Conservation (phyloP, 495 filamentous ascomycete genomes). For the Aspergillus diversus region DNA sequence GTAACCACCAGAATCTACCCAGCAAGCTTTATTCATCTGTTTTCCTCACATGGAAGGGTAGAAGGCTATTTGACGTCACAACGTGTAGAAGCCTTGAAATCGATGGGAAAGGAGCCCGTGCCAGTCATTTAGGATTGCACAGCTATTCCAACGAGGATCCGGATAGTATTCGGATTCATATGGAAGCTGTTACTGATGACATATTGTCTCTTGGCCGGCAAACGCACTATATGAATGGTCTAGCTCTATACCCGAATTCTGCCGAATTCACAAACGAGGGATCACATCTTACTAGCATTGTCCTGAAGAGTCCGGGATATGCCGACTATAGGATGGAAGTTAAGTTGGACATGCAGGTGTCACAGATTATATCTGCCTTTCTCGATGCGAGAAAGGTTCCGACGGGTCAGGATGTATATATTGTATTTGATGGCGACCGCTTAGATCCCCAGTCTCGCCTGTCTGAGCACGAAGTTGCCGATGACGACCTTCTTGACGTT, state of each 20-base stretch:
- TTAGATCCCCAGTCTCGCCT: constrained; percentile 65
- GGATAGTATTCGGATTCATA: constrained; percentile 50
- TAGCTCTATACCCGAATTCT: neutral
- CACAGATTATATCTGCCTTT: constrained; percentile 57
- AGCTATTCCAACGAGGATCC: constrained; percentile 35
- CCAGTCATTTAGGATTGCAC: constrained; percentile 37
- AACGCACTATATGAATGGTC: constrained; percentile 5
- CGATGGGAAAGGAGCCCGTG: constrained; percentile 42
- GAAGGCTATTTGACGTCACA: constrained; percentile 71
- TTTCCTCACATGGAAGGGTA: constrained; percentile 79
- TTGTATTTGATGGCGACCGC: constrained; percentile 81
- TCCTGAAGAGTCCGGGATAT: constrained; percentile 60
- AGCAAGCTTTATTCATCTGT: constrained; percentile 52
- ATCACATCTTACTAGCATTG: constrained; percentile 52
- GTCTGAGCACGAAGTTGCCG: constrained; percentile 71
- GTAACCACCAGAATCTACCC: constrained; percentile 57
- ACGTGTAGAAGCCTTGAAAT: constrained; percentile 69
- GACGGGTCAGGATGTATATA: constrained; percentile 55
- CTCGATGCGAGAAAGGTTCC: constrained; percentile 47
- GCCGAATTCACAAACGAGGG: constrained; percentile 27
- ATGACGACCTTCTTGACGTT: constrained; percentile 80
- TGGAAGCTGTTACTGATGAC: constrained; percentile 74
- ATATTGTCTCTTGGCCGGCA: neutral
- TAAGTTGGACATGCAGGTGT: constrained; percentile 58
- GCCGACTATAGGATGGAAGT: constrained; percentile 62